Evolutionary conservation across 2,329 filamentous ascomycete genomes (phyloP), one percentile per base, ranked within the genome.

Genomic region (Aschersonia sp.): DNA sequence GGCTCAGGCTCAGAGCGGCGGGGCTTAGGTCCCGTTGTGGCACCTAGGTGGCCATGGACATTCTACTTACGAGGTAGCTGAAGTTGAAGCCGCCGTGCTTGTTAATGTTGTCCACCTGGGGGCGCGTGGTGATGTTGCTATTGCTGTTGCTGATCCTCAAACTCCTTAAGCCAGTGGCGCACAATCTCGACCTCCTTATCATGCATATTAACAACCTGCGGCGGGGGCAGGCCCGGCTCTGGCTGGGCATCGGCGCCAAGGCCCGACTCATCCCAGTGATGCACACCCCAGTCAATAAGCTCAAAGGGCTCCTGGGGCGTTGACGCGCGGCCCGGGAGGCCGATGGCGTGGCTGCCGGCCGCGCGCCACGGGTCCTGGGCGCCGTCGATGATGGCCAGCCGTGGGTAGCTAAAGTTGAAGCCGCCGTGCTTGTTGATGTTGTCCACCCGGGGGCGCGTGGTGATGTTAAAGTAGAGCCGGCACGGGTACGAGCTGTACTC

Each of bases 241-340:
- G 81, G 1, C 68, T 43, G 35, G 6, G 10, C 61, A 45, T 81
- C 77, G 1, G 55, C 55, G 1, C 43, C 45, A n/a, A 84, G 55
- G 1, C 80, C 79, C 52, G 83, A 82, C 65, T 83, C 81, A 54
- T 86, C 83, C 82, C 84, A 92, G 59, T 90, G 85, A 61, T 94
- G 87, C 22, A 89, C 84, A 0, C 77, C 84, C n/a, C 74, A 74
- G 4, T 72, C 66, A 43, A 94, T 87, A 43, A 90, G 59, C n/a
- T 86, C 71, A 52, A 82, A 84, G 0, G 86, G 86, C 66, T 88
- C 74, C 44, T 70, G 72, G 0, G 68, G 64, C 0, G 83, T 84
- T 43, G 74, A 83, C 11, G 67, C 62, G 22, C 84, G 69, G 32
- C 69, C 64, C 0, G 71, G 68, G 0, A 79, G 72, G 1, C 69